A percentile compares a stretch with the other conserved stretches of the same genome.
phyloP scores from a whole-genome alignment of 768 basidiomycete species.

The Auriscalpium orientale region DNA sequence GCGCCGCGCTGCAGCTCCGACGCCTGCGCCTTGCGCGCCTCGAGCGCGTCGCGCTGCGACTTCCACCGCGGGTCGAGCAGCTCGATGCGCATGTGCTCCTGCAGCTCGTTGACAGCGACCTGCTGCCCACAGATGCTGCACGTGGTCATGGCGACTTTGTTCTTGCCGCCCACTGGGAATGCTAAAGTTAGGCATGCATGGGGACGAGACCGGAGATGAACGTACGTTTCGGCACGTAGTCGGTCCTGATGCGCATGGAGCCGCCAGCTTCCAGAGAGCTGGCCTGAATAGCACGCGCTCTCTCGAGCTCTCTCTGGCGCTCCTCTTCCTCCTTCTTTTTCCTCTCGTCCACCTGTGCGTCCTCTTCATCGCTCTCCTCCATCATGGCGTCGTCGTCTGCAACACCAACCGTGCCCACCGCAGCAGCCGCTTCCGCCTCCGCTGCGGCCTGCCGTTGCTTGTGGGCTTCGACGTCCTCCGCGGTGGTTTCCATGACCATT shows the following conservation, averaged over 20 bases:
- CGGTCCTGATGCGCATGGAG: constrained; percentile 91
- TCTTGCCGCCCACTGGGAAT: constrained; percentile 58
- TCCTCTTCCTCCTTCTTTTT: constrained; percentile 68
- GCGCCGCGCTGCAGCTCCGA: constrained; percentile 86
- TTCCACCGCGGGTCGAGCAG: constrained; percentile 97
- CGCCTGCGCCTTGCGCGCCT: constrained; percentile 84
- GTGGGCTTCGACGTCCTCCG: constrained; percentile 77
- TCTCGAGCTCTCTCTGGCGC: constrained; percentile 59
- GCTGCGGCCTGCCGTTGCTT: constrained; percentile 77
- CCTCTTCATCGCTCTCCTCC: constrained; percentile 83
- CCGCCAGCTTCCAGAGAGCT: constrained; percentile 65
- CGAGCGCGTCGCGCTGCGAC: constrained; percentile 83
- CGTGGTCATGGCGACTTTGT: constrained; percentile 68
- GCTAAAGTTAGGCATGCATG: constrained; percentile 1
- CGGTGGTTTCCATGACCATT: constrained; percentile 95
- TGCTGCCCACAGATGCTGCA: constrained; percentile 95
- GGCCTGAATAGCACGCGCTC: constrained; percentile 75
- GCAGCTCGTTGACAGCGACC: constrained; percentile 89
- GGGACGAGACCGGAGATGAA: constrained; percentile 9
- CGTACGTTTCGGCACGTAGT: constrained; percentile 91
- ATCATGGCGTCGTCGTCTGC: constrained; percentile 56
- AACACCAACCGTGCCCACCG: constrained; percentile 56
- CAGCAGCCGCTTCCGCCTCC: constrained; percentile 76
- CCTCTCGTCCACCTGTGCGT: constrained; percentile 48
- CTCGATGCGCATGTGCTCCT: constrained; percentile 98